These are phyloP conservation scores for Pseudopyricularia cyperi DNA, from an alignment of 2,329 filamentous ascomycete species.

Conservation along the genomic window DNA sequence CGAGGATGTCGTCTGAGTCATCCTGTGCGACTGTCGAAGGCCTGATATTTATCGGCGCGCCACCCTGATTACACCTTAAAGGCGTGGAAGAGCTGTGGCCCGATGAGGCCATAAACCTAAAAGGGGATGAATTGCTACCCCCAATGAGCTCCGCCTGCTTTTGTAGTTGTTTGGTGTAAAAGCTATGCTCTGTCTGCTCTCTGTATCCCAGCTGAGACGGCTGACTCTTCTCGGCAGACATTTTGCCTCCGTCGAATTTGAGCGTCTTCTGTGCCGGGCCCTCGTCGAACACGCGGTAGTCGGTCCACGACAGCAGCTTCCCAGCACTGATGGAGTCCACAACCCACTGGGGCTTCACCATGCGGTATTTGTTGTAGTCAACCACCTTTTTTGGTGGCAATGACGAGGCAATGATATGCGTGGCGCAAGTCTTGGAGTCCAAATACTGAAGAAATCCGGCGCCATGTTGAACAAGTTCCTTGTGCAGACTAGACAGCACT, in stretches of 20 bases:
- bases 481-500: conserved; percentile 46
- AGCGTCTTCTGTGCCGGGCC: conserved; percentile 72
- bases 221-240: conserved; percentile 53
- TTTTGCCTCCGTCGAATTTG: conserved; percentile 46
- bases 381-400: conserved; percentile 86
- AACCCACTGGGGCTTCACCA: conserved; percentile 92
- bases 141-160: conserved; percentile 6
- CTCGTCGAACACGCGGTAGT: conserved; percentile 75
- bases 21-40: background rate
- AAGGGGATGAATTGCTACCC: background rate
- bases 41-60: background rate
- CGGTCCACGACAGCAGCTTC: conserved; percentile 71
- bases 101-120: background rate
- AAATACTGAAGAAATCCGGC: conserved; percentile 91
- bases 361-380: conserved; percentile 76
- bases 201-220: conserved; percentile 51
- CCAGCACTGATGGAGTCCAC: conserved; percentile 78
- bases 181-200: conserved; percentile 71
- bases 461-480: conserved; percentile 81
- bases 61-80: background rate
- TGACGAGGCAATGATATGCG: conserved; percentile 86
- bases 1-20: background rate
- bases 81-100: background rate
- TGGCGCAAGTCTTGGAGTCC: conserved; percentile 86
- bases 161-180: conserved; percentile 64